phyloP scores from a whole-genome alignment of 768 basidiomycete species.

The Rhizopogon roseolus region DNA sequence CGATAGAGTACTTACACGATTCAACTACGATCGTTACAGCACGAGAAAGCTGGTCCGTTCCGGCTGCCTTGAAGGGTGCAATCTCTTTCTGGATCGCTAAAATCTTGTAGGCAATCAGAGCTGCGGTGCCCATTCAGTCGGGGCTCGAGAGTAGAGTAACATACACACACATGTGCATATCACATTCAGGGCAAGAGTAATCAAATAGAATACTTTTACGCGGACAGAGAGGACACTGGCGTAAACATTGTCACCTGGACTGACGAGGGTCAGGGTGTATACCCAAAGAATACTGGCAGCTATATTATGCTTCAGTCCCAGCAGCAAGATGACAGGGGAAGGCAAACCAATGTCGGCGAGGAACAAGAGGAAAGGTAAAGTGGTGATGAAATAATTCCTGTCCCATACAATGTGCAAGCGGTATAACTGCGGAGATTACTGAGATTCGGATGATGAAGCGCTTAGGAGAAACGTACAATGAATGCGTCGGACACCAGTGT shows the following conservation, averaged over 20 bases:
- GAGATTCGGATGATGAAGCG: neutral
- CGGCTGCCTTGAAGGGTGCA: conserved; percentile 1
- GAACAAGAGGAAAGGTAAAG: conserved; percentile 15
- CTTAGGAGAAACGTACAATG: conserved; percentile 13
- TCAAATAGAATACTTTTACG: conserved; percentile 18
- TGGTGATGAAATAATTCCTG: conserved; percentile 7
- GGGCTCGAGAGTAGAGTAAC: neutral
- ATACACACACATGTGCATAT: conserved; percentile 20
- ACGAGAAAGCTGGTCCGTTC: conserved; percentile 4
- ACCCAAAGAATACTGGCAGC: conserved; percentile 13
- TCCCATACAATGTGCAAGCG: conserved; percentile 20
- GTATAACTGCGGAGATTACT: conserved; percentile 10
- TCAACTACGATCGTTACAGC: conserved; percentile 13
- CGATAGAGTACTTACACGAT: conserved; percentile 6
- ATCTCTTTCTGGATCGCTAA: conserved; percentile 15
- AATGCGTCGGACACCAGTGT: conserved; percentile 21
- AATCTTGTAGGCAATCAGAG: conserved; percentile 17
- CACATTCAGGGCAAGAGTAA: conserved; percentile 18
- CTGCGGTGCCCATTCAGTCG: conserved; percentile 4
- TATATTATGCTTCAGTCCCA: neutral
- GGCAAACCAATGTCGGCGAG: conserved; percentile 19
- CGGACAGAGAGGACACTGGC: conserved; percentile 11
- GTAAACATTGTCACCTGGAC: conserved; percentile 14
- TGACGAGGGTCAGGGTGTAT: conserved; percentile 10
- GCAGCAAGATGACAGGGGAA: neutral